phyloP scores from a whole-genome alignment of 2,329 filamentous ascomycete species.

The Allantophomopsis cytisporea region DNA sequence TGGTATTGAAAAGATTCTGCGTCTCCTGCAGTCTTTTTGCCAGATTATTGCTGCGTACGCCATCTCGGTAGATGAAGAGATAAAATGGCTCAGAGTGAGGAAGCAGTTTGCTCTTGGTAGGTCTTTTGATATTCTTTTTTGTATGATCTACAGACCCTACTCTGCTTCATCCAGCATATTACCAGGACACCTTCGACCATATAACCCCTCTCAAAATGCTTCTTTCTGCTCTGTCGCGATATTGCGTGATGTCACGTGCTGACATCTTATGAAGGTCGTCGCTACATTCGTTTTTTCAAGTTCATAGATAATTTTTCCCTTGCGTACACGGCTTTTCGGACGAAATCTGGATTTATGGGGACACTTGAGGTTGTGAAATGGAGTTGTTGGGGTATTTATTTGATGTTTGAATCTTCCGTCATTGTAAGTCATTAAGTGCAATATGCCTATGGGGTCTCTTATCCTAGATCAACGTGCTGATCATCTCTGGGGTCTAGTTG shows the following conservation, averaged over 20 bases:
- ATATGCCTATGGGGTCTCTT: too few relatives aligned
- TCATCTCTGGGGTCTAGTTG: constrained; percentile 8
- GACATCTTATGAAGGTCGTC: constrained; percentile 27
- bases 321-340: constrained; percentile 28
- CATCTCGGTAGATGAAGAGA: constrained; percentile 20
- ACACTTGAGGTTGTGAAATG: constrained; percentile 40
- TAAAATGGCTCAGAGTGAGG: constrained; percentile 22
- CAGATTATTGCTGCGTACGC: constrained; percentile 33
- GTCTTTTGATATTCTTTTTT: constrained; percentile 5
- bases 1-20: constrained; percentile 46
- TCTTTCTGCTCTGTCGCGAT: too few relatives aligned
- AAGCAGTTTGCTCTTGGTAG: constrained; percentile 27
- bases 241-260: background rate
- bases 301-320: constrained; percentile 46
- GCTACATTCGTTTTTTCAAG: constrained; percentile 55
- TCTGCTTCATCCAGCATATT: too few relatives aligned
- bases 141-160: background rate
- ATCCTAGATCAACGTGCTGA: too few relatives aligned
- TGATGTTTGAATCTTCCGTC: constrained; percentile 51
- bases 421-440: constrained; percentile 31
- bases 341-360: constrained; percentile 18
- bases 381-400: constrained; percentile 51
- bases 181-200: too few relatives aligned
- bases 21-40: constrained; percentile 37
- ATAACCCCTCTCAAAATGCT: too few relatives aligned